Base-by-base conservation (phyloP, 495 filamentous ascomycete genomes). In the Penicillium psychrofluorescens region DNA sequence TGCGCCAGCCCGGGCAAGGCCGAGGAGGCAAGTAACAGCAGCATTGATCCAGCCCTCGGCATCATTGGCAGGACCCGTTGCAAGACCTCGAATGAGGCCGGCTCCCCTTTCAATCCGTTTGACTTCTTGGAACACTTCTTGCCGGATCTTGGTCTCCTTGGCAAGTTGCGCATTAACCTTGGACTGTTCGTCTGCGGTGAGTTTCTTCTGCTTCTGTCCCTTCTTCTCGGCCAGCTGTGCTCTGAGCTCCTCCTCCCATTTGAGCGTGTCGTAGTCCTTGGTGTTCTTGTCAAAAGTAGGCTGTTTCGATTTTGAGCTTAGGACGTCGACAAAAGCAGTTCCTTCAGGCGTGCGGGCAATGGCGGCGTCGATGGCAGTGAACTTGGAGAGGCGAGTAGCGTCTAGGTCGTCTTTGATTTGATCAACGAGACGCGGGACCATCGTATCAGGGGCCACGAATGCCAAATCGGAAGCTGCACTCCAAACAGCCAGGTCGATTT, bases 171-270 rank as follows among this genome's bases (percentile, higher is more conserved):
- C 86, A 29, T 94, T 90, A 45, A 97, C 88, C 58, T 90, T 96
- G 30, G 81, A 74, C 48, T 83, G 84, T 54, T 98, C 91, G 31
- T 95, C 90, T 0, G 84, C 64, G 0, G 86, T 91, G 29, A 97
- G 79, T 64, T 96, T 97, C 70, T 85, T 90, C 40, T 87, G 79
- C 51, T 89, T 81, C 33, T 86, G 78, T 3, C 94, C 94, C 66
- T 89, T 92, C 72, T 96, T 98, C 51, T 86, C 72, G 15, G 88
- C 90, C 34, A 98, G 67, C 54, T 97, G 89, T 30, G 79, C 76
- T 38, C 90, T 69, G n/a, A 97, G 75, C 44, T 97, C 92, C 54
- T 86, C 82, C 62, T 98, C 92, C 92, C 92, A 98, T 66, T 95
- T 96, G 39, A 95, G 57, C 1, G 87, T 95, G 54, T 97, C 86